phyloP scores from a whole-genome alignment of 2,329 filamentous ascomycete genomes.

The Alternaria alternata region DNA sequence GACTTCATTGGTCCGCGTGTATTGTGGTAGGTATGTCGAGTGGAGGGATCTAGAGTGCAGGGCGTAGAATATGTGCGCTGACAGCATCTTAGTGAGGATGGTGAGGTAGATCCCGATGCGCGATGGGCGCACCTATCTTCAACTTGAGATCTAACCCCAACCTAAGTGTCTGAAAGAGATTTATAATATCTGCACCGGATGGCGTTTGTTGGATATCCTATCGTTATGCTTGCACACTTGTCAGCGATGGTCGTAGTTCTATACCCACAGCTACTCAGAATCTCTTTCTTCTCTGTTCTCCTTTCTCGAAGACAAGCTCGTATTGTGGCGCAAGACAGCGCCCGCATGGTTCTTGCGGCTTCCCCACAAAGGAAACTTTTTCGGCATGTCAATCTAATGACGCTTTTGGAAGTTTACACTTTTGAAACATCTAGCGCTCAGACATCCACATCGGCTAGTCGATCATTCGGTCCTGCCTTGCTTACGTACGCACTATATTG shows the following conservation, averaged over 20 bases:
- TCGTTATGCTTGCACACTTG: background rate
- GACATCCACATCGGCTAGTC: background rate
- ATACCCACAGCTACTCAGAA: slow-evolving; percentile 3
- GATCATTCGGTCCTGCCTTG: background rate
- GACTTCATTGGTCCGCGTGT: slow-evolving; percentile 23
- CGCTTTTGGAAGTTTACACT: background rate
- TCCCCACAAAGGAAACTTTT: background rate
- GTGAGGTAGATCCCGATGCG: slow-evolving; percentile 34
- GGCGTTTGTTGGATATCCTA: slow-evolving; percentile 2
- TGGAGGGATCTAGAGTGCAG: background rate
- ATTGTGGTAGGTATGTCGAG: slow-evolving; percentile 24
- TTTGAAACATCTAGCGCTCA: background rate
- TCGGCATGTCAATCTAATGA: background rate
- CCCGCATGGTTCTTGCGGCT: background rate
- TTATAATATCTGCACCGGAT: slow-evolving; percentile 6
- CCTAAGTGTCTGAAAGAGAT: background rate
- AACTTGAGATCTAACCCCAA: background rate
- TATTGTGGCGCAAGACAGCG: background rate
- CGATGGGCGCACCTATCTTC: slow-evolving; percentile 43
- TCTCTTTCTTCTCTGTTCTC: background rate
- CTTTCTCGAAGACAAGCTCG: background rate
- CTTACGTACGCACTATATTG: background rate
- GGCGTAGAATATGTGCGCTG: slow-evolving; percentile 18
- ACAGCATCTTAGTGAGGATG: slow-evolving; percentile 36
- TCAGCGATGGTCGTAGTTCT: background rate